Base-by-base conservation (phyloP, 371 early-diverging fungal genomes). In the Rhizomucor pusillus region DNA sequence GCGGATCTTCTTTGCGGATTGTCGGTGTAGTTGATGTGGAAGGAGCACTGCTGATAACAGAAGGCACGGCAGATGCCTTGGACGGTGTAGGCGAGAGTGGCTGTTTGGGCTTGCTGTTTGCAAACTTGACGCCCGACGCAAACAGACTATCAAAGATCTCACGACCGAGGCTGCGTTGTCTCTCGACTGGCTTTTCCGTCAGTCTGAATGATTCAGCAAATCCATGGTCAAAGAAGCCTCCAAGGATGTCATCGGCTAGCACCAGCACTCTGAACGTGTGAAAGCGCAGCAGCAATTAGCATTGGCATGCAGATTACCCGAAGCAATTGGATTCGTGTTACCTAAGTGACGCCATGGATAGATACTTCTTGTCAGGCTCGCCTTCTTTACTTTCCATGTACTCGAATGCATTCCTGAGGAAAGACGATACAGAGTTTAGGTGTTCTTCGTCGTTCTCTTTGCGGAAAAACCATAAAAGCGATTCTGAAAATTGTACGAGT, bases 401-500 rank as follows among this genome's bases (percentile, higher is more conserved):
- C 37, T 86, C 81, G 33, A 86, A 82, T 0, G 90, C 82, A 43
- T 87, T 77, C 24, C 80, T 86, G 43, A 90, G 57, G 37, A 88
- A 88, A 11, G 82, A 81, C 0, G 90, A 89, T 10, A 90, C 89
- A 0, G 89, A 73, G 40, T 78, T 77, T 39, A 89, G 60, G 39
- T 89, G 82, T 1, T 67, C 56, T 54, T 88, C 89, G 19, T 60
- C 56, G 3, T 16, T 34, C 3, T 20, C 25, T 34, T 48, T 48
- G 41, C 91, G 73, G 70, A 89, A 84, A 3, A 93, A 68, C 69
- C 90, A 92, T 33, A 96, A 70, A 11, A 97, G 65, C 37, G 90
- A 86, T 65, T 97, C 97, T 1, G 94, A 92, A 44, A 95, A 69
- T 46, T 89, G 87, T 48, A 95, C 71, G n/a, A 94, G 74, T 57